These are phyloP conservation scores for Asterophora lycoperdoides DNA, from an alignment of 768 basidiomycete genomes.

Conservation along the genomic window DNA sequence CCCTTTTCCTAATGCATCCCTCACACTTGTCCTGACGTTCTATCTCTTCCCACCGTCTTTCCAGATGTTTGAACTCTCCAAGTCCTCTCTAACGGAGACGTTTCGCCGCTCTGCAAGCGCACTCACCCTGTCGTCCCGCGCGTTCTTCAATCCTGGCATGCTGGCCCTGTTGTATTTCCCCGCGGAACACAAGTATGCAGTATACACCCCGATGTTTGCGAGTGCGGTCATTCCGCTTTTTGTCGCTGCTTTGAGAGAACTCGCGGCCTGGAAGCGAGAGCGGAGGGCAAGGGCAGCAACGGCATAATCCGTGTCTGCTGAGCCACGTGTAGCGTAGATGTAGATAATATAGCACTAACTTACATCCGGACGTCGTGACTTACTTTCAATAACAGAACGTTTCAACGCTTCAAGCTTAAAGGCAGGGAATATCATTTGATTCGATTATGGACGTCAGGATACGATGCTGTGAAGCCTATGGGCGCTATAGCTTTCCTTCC, in stretches of 20 bases:
- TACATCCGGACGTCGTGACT: too few species aligned
- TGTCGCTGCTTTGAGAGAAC: conserved; percentile 68
- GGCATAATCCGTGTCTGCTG: too few species aligned
- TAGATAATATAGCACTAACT: too few species aligned
- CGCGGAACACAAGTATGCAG: conserved; percentile 95
- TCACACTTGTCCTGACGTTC: too few species aligned
- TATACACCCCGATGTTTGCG: conserved; percentile 93
- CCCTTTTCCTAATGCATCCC: neutral
- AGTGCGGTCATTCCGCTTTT: conserved; percentile 82
- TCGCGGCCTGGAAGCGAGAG: conserved; percentile 56
- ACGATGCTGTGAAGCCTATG: too few species aligned
- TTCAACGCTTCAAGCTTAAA: too few species aligned
- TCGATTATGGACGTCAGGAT: too few species aligned
- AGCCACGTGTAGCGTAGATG: too few species aligned
- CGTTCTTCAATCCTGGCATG: conserved; percentile 98
- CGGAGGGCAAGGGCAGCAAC: conserved; percentile 13
- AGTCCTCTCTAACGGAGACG: conserved; percentile 38
- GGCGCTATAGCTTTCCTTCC: too few species aligned
- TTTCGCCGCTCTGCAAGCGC: conserved; percentile 62
- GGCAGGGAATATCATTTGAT: too few species aligned
- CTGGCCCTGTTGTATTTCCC: conserved; percentile 95
- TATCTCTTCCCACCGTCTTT: neutral
- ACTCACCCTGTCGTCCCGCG: conserved; percentile 64
- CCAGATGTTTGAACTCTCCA: conserved; percentile 37
- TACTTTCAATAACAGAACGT: too few species aligned